phyloP scores from a whole-genome alignment of 345 rosid genomes.

The Acer saccharum region DNA sequence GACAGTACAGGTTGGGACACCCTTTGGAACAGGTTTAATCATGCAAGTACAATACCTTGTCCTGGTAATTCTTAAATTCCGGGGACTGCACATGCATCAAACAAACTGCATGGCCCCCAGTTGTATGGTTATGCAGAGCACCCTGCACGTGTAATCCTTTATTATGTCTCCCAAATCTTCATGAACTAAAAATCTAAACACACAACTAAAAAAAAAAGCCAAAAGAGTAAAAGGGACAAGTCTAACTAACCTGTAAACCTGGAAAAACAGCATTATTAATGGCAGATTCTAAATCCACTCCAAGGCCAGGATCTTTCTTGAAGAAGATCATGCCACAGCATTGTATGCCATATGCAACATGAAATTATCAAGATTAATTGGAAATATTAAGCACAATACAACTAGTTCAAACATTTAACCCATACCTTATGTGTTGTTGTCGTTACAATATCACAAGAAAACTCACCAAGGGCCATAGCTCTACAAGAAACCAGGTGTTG shows the following conservation, averaged over 20 bases:
- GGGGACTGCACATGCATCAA: constrained; percentile 79
- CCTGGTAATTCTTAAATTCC: constrained; percentile 76
- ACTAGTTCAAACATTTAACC: no score
- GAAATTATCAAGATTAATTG: not conserved
- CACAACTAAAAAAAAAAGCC: not conserved
- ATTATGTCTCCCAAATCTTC: not conserved
- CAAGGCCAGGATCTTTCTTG: constrained; percentile 65
- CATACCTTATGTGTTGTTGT: constrained; percentile 92
- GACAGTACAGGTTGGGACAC: not conserved
- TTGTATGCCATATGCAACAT: not conserved
- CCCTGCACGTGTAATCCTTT: constrained; percentile 50
- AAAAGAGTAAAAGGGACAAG: not conserved
- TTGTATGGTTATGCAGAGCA: constrained; percentile 96
- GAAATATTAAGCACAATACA: not conserved
- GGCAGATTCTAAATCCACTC: no score
- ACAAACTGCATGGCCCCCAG: constrained; percentile 88
- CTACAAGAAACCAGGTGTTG: no score
- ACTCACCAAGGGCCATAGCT: no score
- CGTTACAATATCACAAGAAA: constrained; percentile 78
- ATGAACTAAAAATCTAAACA: not conserved
- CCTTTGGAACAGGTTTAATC: not conserved
- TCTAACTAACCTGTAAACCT: constrained; percentile 73
- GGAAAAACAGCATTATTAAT: no score
- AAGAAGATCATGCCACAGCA: constrained; percentile 92
- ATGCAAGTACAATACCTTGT: constrained; percentile 45